Evolutionary conservation across 1,284 basidiomycete genomes (phyloP), one percentile per base, ranked within the genome.

Genomic region (Violaceomyces palustris): DNA sequence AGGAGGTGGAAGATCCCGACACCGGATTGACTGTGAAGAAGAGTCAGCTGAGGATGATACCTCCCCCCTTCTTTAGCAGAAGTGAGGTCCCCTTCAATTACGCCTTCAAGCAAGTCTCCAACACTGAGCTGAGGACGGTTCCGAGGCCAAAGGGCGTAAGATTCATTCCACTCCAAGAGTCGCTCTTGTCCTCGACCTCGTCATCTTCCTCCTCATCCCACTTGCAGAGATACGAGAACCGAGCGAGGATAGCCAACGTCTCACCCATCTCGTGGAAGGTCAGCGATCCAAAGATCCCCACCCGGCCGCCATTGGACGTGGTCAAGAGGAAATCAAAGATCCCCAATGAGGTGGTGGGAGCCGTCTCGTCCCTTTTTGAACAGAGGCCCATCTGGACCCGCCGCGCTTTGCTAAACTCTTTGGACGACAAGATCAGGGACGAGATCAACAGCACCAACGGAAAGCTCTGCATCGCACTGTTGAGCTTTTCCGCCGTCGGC

Each of bases 301-400:
- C 27, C 5, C 31, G 37, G 12, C 47, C 56, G 14, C 32, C 35
- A 6, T 12, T 19, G 3, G 56, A 59, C 19, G 56, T 59, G 24
- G 14, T n/a, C n/a, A n/a, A n/a, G n/a, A n/a, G n/a, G n/a, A n/a
- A n/a, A n/a, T n/a, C n/a, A n/a, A n/a, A n/a, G n/a, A n/a, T n/a
- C n/a, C n/a, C n/a, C n/a, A n/a, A n/a, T n/a, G n/a, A n/a, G n/a
- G n/a, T n/a, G n/a, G n/a, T n/a, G n/a, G n/a, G n/a, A n/a, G n/a
- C n/a, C n/a, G n/a, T n/a, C n/a, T n/a, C n/a, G n/a, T n/a, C n/a
- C n/a, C n/a, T n/a, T n/a, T n/a, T 79, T 30, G 74, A 78, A 32
- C 76, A 85, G 49, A 80, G 93, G 18, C 89, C 92, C 0, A 77
- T 94, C 15, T 98, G 93, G 92, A 86, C 87, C 1, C 81, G 91